These are phyloP conservation scores for Ophiostoma triangulosporum DNA, from an alignment of 2,329 filamentous ascomycete species.

Conservation along the genomic window DNA sequence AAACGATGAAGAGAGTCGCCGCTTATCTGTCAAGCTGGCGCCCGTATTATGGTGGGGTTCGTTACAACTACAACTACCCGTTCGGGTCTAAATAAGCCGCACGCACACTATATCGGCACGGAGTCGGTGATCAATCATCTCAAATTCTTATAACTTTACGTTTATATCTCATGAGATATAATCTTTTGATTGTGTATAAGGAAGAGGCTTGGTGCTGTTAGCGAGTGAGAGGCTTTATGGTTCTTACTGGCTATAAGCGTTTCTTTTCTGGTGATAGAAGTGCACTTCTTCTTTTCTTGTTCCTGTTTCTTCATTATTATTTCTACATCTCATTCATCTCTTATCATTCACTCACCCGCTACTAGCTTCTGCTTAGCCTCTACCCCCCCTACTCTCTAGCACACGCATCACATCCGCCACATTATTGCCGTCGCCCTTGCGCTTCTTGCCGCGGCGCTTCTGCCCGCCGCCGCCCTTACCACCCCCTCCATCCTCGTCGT, in stretches of 20 bases:
- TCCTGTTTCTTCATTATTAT: background rate
- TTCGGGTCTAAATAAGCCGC: background rate
- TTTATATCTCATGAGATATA: no score
- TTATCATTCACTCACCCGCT: background rate
- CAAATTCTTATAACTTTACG: no score
- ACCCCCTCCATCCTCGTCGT: constrained; percentile 30
- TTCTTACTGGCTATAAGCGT: no score
- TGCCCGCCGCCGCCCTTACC: constrained; percentile 38
- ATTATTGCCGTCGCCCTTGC: constrained; percentile 66
- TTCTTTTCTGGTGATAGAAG: no score
- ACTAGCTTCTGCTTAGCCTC: background rate
- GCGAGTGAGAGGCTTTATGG: no score
- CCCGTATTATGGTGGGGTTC: no score
- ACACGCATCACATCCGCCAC: constrained; percentile 68
- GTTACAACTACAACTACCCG: background rate
- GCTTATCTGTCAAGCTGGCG: constrained; percentile 1
- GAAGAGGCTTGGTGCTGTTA: no score
- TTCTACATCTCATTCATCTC: background rate
- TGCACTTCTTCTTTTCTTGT: no score
- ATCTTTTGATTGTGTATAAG: no score
- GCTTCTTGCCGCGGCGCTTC: constrained; percentile 61
- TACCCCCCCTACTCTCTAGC: constrained; percentile 41
- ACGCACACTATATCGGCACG: background rate
- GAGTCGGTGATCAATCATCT: no score
- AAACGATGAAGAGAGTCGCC: background rate